A percentile compares a stretch with the other conserved stretches of the same genome.
phyloP scores from a whole-genome alignment of 2,329 filamentous ascomycete genomes.

The Orbilia blumenaviensis region DNA sequence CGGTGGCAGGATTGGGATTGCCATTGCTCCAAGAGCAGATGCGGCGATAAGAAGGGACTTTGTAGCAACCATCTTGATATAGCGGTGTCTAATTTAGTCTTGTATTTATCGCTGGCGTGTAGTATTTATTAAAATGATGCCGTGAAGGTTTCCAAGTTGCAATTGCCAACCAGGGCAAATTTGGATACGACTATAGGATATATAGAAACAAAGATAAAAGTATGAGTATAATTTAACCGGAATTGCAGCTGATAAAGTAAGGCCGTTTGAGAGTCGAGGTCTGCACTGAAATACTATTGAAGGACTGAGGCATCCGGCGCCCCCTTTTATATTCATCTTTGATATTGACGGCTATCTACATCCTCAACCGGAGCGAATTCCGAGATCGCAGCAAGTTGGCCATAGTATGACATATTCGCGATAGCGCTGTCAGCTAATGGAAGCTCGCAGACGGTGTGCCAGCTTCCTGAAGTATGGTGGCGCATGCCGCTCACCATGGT shows the following conservation, averaged over 20 bases:
- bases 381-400: slow-evolving; percentile 14
- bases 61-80: slow-evolving; percentile 47
- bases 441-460: background rate
- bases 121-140: too few species aligned
- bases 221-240: too few species aligned
- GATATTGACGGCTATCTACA: background rate
- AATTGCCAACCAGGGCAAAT: slow-evolving; percentile 31
- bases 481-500: slow-evolving; percentile 28
- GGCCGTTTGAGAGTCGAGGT: background rate
- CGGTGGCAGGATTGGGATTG: slow-evolving; percentile 36
- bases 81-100: too few species aligned
- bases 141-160: background rate
- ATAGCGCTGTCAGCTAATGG: slow-evolving; percentile 4
- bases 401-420: background rate
- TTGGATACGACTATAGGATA: background rate
- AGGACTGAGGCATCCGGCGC: background rate
- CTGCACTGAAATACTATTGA: background rate
- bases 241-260: background rate
- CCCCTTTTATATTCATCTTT: slow-evolving; percentile 32
- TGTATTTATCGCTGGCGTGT: background rate
- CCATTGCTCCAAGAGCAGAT: slow-evolving; percentile 40
- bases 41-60: slow-evolving; percentile 25
- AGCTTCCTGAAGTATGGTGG: slow-evolving; percentile 30
- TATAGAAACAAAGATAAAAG: background rate
- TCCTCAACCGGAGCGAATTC: background rate